phyloP scores from a whole-genome alignment of 225 moss, liverwort and hornwort genomes.

The Takakia lepidozioides region DNA sequence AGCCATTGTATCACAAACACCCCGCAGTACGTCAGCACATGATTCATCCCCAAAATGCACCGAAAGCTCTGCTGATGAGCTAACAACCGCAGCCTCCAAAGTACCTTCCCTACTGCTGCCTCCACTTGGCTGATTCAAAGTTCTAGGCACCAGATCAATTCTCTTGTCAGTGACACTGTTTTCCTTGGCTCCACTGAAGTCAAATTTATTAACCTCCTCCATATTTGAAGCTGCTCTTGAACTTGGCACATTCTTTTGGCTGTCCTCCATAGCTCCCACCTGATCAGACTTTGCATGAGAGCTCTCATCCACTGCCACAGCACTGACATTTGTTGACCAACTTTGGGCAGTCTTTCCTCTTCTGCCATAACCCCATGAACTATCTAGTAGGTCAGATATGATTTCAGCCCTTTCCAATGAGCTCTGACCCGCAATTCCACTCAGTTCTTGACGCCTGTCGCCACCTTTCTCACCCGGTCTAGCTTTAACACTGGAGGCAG shows the following conservation, averaged over 20 bases:
- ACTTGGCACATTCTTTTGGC: neutral
- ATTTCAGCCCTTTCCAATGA: constrained; percentile 9
- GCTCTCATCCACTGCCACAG: neutral
- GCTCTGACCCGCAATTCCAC: neutral
- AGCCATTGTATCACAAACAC: neutral
- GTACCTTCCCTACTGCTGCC: neutral
- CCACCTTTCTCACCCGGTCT: neutral
- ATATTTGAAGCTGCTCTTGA: neutral
- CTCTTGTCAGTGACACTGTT: too few species aligned
- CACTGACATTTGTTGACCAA: neutral
- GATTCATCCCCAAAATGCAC: neutral
- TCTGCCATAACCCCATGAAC: constrained; percentile 6
- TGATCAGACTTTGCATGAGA: neutral
- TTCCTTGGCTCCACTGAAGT: neutral
- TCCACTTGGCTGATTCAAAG: neutral
- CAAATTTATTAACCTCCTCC: neutral
- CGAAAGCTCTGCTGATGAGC: neutral
- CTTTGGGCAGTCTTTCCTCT: neutral
- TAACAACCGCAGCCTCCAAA: constrained; percentile 2
- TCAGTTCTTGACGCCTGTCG: too few species aligned
- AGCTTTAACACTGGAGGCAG: neutral
- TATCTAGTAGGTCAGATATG: constrained; percentile 6
- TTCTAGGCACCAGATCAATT: neutral
- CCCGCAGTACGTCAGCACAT: neutral
- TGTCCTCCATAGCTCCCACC: constrained; percentile 1